Base-by-base conservation (phyloP, 1,284 basidiomycete genomes). In the Omphalotus olearius region DNA sequence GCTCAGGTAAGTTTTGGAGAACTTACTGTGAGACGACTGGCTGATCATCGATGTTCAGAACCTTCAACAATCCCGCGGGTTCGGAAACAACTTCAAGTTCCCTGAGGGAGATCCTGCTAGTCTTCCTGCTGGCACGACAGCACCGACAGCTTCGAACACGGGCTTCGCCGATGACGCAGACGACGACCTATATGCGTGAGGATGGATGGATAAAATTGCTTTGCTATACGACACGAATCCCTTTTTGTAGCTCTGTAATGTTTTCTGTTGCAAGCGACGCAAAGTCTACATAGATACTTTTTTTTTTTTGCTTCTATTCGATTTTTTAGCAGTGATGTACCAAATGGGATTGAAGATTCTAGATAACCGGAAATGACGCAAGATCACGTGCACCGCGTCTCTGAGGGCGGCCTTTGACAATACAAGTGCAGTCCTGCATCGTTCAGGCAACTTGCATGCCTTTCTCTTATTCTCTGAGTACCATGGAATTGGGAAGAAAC, bases 71-170 rank as follows among this genome's bases (percentile, higher is more conserved):
- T 89, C 88, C 55, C 85, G 89, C 61, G 88, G 84, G 38, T 89
- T 91, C 64, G 93, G 93, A 48, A 86, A 85, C 67, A 86, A 83
- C 66, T 97, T 97, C 84, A 93, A 92, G 77, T 99, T 99, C 93
- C 97, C 97, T 16, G 95, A 98, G 62, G 75, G 76, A 51, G 66
- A 73, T 47, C 76, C 69, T 41, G 71, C 78, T 49, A 72, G 74
- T 38, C 73, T 69, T n/a, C 64, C 71, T 11, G 66, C 76, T 14
- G 67, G 67, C 18, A 66, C 72, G 6, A 62, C 78, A n/a, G 66
- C 79, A 37, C 80, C 83, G 45, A 61, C 78, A n/a, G 66, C 79
- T 36, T 81, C 83, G 45, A 92, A 93, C 54, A 75, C 88, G 50
- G 89, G 86, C 13, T 95, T 95, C 70, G 75, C 79, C 26, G 85